Percentiles rank a stretch among this genome's conserved stretches.
Evolutionary conservation across 805 yeast genomes (phyloP).

Genomic region (Schwanniomyces occidentalis): DNA sequence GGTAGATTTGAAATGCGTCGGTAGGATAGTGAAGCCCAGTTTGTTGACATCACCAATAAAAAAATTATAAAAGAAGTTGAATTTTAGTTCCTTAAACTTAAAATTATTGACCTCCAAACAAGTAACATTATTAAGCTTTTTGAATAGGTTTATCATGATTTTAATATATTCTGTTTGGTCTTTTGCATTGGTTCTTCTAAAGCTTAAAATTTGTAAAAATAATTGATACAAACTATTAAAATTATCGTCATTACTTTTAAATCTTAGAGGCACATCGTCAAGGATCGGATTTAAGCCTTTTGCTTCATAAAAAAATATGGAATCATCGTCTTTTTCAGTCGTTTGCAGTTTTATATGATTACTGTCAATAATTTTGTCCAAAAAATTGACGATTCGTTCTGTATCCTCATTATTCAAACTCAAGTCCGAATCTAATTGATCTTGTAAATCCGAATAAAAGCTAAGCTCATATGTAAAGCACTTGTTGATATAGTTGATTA

Average conservation of each 20-base stretch:
- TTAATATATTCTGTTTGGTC: slow-evolving; percentile 17
- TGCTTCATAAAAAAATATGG: slow-evolving; percentile 21
- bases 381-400: slow-evolving; percentile 16
- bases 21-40: slow-evolving; percentile 15
- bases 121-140: slow-evolving; percentile 16
- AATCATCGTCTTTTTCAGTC: slow-evolving; percentile 12
- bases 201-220: slow-evolving; percentile 22
- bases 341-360: slow-evolving; percentile 3
- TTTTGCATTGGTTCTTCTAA: slow-evolving; percentile 10
- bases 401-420: slow-evolving; percentile 20
- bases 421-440: slow-evolving; percentile 14
- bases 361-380: slow-evolving; percentile 19
- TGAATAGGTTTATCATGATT: slow-evolving; percentile 23
- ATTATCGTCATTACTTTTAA: slow-evolving; percentile 15
- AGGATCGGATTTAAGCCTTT: slow-evolving; percentile 1
- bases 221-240: slow-evolving; percentile 21
- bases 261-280: slow-evolving; percentile 12
- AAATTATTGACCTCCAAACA: slow-evolving; percentile 19
- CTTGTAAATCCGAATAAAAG: slow-evolving; percentile 16
- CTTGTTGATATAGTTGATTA: slow-evolving; percentile 15
- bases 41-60: slow-evolving; percentile 12
- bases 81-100: slow-evolving; percentile 16
- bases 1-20: slow-evolving; percentile 11
- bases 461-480: slow-evolving; percentile 20
- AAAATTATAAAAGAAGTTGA: slow-evolving; percentile 17